These are phyloP conservation scores for Podospora sp. DNA, from an alignment of 495 filamentous ascomycete genomes.

Conservation along the genomic window DNA sequence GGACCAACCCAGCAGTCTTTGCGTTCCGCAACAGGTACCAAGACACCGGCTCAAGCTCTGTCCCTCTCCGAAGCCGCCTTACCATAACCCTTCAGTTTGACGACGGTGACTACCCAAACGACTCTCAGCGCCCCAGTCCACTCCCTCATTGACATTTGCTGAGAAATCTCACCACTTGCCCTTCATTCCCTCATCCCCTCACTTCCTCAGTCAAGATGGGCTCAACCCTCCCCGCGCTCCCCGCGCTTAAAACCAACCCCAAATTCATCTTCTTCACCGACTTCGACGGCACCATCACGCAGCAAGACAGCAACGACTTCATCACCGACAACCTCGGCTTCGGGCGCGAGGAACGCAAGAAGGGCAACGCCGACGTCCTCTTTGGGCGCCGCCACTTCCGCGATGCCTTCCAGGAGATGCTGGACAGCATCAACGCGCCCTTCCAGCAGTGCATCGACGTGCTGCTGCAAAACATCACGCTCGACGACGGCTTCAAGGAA, in stretches of 20 bases:
- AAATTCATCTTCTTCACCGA: constrained; percentile 97
- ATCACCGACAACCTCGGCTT: constrained; percentile 92
- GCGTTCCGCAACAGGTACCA: neutral
- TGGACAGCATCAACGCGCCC: constrained; percentile 75
- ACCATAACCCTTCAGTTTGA: neutral
- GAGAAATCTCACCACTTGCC: neutral
- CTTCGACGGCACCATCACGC: constrained; percentile 94
- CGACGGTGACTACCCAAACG: neutral
- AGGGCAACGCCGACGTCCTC: constrained; percentile 73
- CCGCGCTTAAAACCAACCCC: constrained; percentile 64
- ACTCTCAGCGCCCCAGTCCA: neutral
- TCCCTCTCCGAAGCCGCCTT: neutral
- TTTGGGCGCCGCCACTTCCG: constrained; percentile 69
- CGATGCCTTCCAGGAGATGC: constrained; percentile 85
- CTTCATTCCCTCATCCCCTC: neutral
- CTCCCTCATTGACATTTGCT: neutral
- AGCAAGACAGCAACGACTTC: constrained; percentile 91
- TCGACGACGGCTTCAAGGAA: constrained; percentile 81
- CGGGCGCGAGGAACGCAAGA: constrained; percentile 64
- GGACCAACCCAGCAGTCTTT: neutral
- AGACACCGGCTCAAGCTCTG: neutral
- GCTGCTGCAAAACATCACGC: constrained; percentile 77
- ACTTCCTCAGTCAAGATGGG: constrained; percentile 30
- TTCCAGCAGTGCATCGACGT: constrained; percentile 77
- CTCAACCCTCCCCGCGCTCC: constrained; percentile 36